Evolutionary conservation across 1,284 basidiomycete genomes (phyloP).

Genomic region (Ceratobasidium sp.): DNA sequence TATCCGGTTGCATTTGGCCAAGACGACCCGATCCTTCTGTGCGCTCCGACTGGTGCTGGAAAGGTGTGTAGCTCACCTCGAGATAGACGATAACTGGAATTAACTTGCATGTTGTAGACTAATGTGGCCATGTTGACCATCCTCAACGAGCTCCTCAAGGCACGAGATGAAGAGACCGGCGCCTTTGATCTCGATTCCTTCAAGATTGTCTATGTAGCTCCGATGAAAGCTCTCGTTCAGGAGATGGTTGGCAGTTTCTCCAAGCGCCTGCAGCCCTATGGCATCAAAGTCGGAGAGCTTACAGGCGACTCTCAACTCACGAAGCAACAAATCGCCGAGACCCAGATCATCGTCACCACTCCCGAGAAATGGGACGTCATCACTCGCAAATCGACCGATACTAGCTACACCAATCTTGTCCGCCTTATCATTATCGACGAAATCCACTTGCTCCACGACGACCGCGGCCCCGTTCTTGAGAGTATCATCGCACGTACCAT

Average conservation of each 20-base stretch:
- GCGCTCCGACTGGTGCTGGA: constrained; percentile 98
- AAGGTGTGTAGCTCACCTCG: constrained; percentile 78
- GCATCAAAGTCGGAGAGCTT: constrained; percentile 92
- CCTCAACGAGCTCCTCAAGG: constrained; percentile 88
- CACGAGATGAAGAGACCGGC: constrained; percentile 86
- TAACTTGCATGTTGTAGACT: constrained; percentile 74
- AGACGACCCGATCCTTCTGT: constrained; percentile 95
- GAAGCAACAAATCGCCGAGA: constrained; percentile 96
- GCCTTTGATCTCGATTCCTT: constrained; percentile 91
- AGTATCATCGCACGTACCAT: constrained; percentile 93
- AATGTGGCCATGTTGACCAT: constrained; percentile 98
- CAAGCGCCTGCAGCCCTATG: constrained; percentile 84
- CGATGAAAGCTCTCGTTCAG: constrained; percentile 98
- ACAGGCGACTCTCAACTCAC: constrained; percentile 99
- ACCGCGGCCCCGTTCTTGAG: constrained; percentile 97
- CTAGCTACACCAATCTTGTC: constrained; percentile 97
- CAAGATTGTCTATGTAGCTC: constrained; percentile 98
- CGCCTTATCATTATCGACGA: constrained; percentile 98
- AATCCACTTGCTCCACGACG: constrained; percentile 97
- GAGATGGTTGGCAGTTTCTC: constrained; percentile 97
- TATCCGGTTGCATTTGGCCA: constrained; percentile 92
- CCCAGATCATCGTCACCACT: constrained; percentile 98
- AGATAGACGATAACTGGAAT: constrained; percentile 71
- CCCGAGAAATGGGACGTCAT: constrained; percentile 99
- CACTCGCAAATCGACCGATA: constrained; percentile 97